Evolutionary conservation across 768 basidiomycete genomes (phyloP).

Genomic region (Amylocystis lapponica): DNA sequence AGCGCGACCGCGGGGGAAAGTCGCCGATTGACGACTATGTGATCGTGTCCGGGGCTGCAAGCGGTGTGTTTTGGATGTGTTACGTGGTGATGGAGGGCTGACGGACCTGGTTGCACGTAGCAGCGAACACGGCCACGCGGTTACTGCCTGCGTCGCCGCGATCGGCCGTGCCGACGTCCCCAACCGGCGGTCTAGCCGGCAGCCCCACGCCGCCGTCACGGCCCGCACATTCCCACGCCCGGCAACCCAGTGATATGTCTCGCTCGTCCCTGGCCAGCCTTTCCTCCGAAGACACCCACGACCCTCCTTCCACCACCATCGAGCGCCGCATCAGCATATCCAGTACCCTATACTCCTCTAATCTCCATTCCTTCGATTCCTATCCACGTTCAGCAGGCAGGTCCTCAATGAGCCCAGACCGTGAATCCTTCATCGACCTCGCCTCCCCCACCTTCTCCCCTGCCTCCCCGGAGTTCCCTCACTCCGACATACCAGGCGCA

Average conservation of each 20-base stretch:
- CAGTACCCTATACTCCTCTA: constrained; percentile 33
- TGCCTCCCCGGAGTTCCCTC: constrained; percentile 6
- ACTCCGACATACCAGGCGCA: neutral
- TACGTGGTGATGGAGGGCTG: too few species aligned
- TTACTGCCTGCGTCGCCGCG: neutral
- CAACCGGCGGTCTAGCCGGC: too few species aligned
- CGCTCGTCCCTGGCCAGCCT: neutral
- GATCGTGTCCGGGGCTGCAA: neutral
- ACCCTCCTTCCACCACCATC: constrained; percentile 18
- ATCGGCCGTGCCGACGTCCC: neutral
- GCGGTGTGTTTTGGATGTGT: too few species aligned
- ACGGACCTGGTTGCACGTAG: too few species aligned
- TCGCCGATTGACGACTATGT: too few species aligned
- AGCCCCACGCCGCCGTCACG: neutral
- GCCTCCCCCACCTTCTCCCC: constrained; percentile 27
- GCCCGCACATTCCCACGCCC: constrained; percentile 11
- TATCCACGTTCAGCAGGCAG: constrained; percentile 8
- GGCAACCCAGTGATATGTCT: constrained; percentile 7
- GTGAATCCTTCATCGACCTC: constrained; percentile 44
- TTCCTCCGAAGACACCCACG: constrained; percentile 8
- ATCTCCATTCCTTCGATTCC: constrained; percentile 18
- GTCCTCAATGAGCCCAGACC: constrained; percentile 29
- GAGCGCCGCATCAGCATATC: constrained; percentile 39
- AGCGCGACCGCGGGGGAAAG: constrained; percentile 3
- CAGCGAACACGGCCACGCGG: neutral